Evolutionary conservation across 192 early-diverging fungal genomes (phyloP).

Genomic region (Mortierella hygrophila): DNA sequence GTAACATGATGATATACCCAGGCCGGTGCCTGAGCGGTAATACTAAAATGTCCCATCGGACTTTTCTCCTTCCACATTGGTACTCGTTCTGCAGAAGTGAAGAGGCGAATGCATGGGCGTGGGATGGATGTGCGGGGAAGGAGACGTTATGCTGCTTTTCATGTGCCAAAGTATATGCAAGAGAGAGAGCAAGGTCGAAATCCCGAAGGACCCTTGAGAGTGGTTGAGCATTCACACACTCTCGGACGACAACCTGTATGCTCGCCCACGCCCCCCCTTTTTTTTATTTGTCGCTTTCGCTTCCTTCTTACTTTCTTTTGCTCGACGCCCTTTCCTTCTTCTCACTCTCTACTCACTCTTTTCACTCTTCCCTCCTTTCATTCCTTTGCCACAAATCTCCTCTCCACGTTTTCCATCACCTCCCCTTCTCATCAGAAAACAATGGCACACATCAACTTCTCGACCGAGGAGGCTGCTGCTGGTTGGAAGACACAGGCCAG

Average conservation of each 20-base stretch:
- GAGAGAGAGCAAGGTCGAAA: no score
- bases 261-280: neutral
- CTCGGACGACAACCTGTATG: neutral
- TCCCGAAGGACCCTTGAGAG: neutral
- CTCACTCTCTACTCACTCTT: neutral
- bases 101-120: neutral
- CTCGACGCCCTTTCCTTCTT: neutral
- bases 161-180: neutral
- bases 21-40: no score
- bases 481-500: slow-evolving; percentile 46
- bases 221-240: neutral
- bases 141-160: neutral
- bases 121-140: neutral
- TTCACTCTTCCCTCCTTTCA: neutral
- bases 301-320: neutral
- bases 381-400: neutral
- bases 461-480: slow-evolving; percentile 19
- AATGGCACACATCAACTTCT: slow-evolving; percentile 34
- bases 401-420: neutral
- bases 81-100: no score
- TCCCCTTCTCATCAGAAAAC: neutral
- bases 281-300: neutral
- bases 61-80: no score
- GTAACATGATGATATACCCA: no score
- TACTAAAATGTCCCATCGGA: no score